phyloP scores from a whole-genome alignment of 345 rosid species.

The Rhodomyrtus tomentosa region DNA sequence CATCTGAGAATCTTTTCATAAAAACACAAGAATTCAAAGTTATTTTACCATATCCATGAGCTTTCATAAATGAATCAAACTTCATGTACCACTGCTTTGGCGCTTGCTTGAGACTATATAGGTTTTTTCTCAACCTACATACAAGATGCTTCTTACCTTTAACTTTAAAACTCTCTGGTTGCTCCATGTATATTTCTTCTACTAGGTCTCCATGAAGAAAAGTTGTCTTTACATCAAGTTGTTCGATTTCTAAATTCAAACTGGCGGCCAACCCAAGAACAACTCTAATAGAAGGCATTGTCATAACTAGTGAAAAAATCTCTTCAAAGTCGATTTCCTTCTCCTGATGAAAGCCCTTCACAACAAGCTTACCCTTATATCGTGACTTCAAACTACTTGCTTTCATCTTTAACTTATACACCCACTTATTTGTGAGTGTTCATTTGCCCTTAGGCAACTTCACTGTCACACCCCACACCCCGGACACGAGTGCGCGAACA shows the following conservation, averaged over 20 bases:
- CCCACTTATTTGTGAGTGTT: no score
- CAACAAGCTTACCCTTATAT: not conserved
- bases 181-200: no score
- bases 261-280: not conserved
- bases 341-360: not conserved
- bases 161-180: no score
- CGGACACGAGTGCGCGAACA: no score
- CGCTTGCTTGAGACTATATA: no score
- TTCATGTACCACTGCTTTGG: not conserved
- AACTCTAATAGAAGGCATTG: no score
- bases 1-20: no score
- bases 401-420: not conserved
- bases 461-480: no score
- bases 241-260: not conserved
- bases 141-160: no score
- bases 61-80: not conserved
- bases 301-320: not conserved
- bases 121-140: no score
- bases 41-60: not conserved
- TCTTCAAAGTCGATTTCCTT: not conserved
- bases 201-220: not conserved
- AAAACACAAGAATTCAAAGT: no score
- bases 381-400: not conserved
- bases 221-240: not conserved
- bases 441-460: not conserved